Conservation (phyloP, 2,329 filamentous ascomycete genomes). For the Ophiostoma pallidulum region DNA sequence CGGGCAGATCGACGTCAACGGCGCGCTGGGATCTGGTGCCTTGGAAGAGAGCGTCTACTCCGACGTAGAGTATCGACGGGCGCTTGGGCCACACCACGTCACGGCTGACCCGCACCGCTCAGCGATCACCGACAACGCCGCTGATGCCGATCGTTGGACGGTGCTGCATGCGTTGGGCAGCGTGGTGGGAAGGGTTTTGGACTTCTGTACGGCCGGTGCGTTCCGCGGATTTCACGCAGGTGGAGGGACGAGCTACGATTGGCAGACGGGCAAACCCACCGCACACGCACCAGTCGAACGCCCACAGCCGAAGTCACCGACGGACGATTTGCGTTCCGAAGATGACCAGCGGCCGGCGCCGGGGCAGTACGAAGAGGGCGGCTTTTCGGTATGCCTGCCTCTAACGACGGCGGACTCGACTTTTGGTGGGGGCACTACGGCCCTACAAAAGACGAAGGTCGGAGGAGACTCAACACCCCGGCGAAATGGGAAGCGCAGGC, state of each 20-base stretch:
- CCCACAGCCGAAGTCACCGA: not conserved
- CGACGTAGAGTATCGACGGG: conserved; percentile 45
- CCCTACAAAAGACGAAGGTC: not conserved
- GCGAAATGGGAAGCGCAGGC: conserved; percentile 44
- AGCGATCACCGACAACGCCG: conserved; percentile 3
- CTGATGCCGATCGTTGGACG: conserved; percentile 29
- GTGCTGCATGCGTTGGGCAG: conserved; percentile 55
- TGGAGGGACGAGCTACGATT: conserved; percentile 60
- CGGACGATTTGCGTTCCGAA: not conserved
- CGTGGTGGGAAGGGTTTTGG: conserved; percentile 69
- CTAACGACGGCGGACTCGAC: too few relatives aligned
- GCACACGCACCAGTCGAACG: not conserved
- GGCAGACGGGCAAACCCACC: conserved; percentile 23
- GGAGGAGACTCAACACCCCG: conserved; percentile 21
- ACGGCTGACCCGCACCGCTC: conserved; percentile 24
- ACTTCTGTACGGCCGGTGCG: conserved; percentile 66
- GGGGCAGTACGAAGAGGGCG: not conserved
- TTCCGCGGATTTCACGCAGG: conserved; percentile 85
- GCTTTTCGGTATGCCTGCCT: too few relatives aligned
- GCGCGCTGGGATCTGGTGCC: conserved; percentile 20
- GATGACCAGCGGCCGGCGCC: not conserved
- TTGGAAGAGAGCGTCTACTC: conserved; percentile 48
- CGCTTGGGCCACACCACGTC: conserved; percentile 37
- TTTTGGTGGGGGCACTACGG: too few relatives aligned
- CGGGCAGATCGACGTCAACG: conserved; percentile 43